Conservation (phyloP, 140 eudicot genomes). For the Oenanthe javanica region DNA sequence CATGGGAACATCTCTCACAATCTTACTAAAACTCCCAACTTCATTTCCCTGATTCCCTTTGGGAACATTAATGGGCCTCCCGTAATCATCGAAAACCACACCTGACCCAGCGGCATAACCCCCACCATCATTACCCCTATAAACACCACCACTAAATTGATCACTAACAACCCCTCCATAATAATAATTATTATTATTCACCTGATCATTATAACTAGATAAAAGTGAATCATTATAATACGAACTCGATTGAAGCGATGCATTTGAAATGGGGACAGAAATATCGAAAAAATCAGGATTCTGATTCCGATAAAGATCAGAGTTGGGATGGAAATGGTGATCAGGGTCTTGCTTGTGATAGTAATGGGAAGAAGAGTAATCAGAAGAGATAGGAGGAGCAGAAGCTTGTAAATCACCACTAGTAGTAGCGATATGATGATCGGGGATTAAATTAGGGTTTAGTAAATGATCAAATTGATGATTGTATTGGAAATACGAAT, state of each 20-base stretch:
- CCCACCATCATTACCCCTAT: constrained; percentile 21
- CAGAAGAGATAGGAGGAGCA: constrained; percentile 47
- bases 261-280: constrained; percentile 1
- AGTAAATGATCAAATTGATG: neutral
- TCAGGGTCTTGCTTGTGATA: neutral
- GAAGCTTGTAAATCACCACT: constrained; percentile 23
- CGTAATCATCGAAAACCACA: constrained; percentile 80
- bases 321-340: neutral
- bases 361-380: constrained; percentile 5
- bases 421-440: constrained; percentile 6
- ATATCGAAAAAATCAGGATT: constrained; percentile 10
- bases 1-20: neutral
- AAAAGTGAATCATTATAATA: constrained; percentile 3
- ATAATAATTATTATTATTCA: neutral
- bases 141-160: neutral
- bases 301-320: constrained; percentile 22
- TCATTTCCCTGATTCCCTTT: constrained; percentile 27
- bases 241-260: constrained; percentile 17
- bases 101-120: constrained; percentile 27
- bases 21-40: constrained; percentile 10
- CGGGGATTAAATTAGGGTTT: neutral
- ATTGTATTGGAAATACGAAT: neutral
- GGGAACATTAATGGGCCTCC: constrained; percentile 53
- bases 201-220: constrained; percentile 7
- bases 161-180: constrained; percentile 20